Base-by-base conservation (phyloP, 1,284 basidiomycete genomes). In the Meripilus lineatus region DNA sequence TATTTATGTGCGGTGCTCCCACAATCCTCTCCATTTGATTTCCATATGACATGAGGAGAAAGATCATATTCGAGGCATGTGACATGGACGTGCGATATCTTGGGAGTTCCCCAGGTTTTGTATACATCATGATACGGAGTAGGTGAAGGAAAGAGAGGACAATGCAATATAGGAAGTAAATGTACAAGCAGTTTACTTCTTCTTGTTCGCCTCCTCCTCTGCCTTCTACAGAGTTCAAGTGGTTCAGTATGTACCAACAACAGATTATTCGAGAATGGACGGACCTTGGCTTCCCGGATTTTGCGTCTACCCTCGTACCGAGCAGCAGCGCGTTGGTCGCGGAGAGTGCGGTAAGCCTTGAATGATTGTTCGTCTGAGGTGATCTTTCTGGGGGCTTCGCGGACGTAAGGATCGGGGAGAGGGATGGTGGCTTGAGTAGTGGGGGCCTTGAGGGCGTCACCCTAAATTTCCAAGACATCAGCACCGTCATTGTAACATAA, bases 361-460 rank as follows among this genome's bases (percentile, higher is more conserved):
- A 92, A 88, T 56, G 86, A 80, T 67, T 87, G 89, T 74, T 99
- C 95, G 64, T 93, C 91, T 46, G 75, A 71, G 54, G 93, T 93
- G 68, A 99, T 98, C 70, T 90, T 87, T 66, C 95, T 91, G 62
- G 96, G 94, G 45, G 79, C 72, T 72, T 99, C 96, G 59, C 75
- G 77, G 48, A 70, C 68, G 68, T 79, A 82, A 48, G 79, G 62
- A 47, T 78, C 63, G 49, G 89, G 84, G 52, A 95, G 74, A 50
- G 92, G 75, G 58, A 90, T 62, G 51, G 80, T 59, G 40, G 69
- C 66, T 56, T 90, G 89, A 56, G 89, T 90, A 55, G 86, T 89
- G 59, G 81, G 67, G 48, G 89, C 83, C 55, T 73, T 78, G 70
- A 94, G 88, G 56, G 94, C 91, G 50, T 92, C 92, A 53, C 79